phyloP scores from a whole-genome alignment of 305 asterid genomes.

The Fraxinus sp. region DNA sequence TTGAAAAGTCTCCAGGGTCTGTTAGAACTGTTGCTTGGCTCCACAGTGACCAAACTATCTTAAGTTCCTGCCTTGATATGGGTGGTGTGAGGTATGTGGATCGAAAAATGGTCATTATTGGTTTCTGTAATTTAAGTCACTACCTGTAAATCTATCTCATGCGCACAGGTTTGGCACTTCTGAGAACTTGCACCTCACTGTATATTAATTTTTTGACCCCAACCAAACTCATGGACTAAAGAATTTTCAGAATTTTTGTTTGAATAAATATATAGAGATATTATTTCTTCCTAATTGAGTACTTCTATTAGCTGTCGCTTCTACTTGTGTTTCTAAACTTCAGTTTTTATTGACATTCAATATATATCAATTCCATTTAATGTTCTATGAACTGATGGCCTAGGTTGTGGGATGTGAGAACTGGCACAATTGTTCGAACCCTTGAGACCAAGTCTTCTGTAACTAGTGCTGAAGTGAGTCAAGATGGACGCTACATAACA shows the following conservation, averaged over 20 bases:
- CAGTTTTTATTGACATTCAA: neutral
- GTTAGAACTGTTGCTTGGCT: conserved; percentile 90
- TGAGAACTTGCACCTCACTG: neutral
- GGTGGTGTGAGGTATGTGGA: conserved; percentile 82
- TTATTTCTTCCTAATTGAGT: neutral
- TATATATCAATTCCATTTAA: neutral
- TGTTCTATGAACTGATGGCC: conserved; percentile 14
- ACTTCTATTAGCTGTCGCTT: neutral
- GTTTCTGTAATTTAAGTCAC: neutral
- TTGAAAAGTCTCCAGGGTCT: conserved; percentile 79
- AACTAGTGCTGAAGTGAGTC: conserved; percentile 97
- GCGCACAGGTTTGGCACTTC: neutral
- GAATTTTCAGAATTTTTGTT: neutral
- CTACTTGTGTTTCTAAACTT: neutral
- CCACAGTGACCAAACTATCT: conserved; percentile 81
- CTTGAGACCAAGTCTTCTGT: conserved; percentile 84
- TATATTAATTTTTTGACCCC: neutral
- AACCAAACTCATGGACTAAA: neutral
- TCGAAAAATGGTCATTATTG: neutral
- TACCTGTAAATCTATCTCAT: neutral
- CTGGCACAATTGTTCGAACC: conserved; percentile 75
- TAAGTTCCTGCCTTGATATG: conserved; percentile 81
- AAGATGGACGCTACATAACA: conserved; percentile 86
- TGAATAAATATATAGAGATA: neutral
- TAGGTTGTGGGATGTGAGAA: conserved; percentile 96